Percentiles rank a stretch among this genome's conserved stretches.
phyloP scores from a whole-genome alignment of 352 stramenopile genomes.

The Pythium aquatile region DNA sequence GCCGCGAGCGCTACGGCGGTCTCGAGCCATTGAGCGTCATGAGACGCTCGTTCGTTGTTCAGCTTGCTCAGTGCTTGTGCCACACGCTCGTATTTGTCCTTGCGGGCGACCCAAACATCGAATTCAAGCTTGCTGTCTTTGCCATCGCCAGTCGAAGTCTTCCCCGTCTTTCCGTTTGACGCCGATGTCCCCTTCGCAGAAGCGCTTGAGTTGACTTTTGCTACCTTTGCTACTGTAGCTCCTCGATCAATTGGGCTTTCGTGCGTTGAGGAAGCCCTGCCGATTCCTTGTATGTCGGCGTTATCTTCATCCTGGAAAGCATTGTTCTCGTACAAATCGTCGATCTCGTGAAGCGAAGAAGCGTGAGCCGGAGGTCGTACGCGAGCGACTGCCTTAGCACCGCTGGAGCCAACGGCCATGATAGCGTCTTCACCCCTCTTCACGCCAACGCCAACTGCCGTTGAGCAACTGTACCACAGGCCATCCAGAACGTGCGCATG shows the following conservation, averaged over 20 bases:
- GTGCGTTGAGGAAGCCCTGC: conserved; percentile 1
- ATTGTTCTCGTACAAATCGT: conserved; percentile 81
- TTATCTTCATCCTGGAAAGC: conserved; percentile 61
- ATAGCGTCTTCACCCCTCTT: background rate
- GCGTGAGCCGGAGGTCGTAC: conserved; percentile 15
- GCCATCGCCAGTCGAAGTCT: background rate
- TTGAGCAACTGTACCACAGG: background rate
- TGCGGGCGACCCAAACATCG: conserved; percentile 79
- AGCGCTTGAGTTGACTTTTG: background rate
- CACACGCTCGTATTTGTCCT: conserved; percentile 87
- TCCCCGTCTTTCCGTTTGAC: background rate
- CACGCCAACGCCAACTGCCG: background rate
- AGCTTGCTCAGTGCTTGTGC: conserved; percentile 57
- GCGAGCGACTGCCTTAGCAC: conserved; percentile 5
- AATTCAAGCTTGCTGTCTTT: conserved; percentile 54
- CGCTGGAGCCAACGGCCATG: conserved; percentile 14
- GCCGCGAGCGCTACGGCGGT: conserved; percentile 72
- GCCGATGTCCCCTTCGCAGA: conserved; percentile 13
- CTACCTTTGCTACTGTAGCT: conserved; percentile 12
- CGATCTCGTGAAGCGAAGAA: conserved; percentile 54
- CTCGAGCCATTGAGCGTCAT: conserved; percentile 68
- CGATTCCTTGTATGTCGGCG: conserved; percentile 4
- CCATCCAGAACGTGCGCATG: background rate
- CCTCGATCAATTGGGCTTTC: conserved; percentile 6
- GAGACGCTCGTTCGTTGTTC: conserved; percentile 54